A percentile compares a stretch with the other conserved stretches of the same genome.
Conservation (phyloP, 2,329 filamentous ascomycete genomes). For the Cladosporium phlei region DNA sequence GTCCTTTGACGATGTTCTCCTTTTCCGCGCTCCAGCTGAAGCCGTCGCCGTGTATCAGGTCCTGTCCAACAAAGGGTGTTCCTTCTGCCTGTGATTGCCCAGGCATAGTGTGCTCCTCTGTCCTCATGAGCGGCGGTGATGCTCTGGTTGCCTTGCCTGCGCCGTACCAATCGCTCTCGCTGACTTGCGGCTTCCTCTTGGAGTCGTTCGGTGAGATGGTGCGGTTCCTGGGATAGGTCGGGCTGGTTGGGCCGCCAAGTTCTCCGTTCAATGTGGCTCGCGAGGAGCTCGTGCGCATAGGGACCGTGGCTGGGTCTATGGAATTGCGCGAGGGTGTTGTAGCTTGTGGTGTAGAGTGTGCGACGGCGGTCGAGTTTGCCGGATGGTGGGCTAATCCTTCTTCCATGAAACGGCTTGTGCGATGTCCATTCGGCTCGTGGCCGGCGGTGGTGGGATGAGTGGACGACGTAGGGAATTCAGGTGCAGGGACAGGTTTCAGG, state of each 20-base stretch:
- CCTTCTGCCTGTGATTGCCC: conserved; percentile 3
- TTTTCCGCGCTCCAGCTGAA: conserved; percentile 66
- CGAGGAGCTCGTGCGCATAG: conserved; percentile 67
- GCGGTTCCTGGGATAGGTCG: conserved; percentile 18
- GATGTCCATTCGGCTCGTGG: conserved; percentile 10
- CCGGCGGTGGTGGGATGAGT: conserved; percentile 1
- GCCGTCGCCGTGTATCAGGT: conserved; percentile 38
- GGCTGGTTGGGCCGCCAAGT: conserved; percentile 21
- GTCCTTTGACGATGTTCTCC: conserved; percentile 70
- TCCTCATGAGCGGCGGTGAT: conserved; percentile 28
- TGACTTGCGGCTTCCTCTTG: conserved; percentile 18
- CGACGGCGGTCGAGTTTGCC: neutral
- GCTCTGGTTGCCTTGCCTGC: conserved; percentile 32
- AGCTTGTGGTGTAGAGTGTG: neutral
- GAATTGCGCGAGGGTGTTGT: conserved; percentile 1
- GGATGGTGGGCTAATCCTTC: conserved; percentile 4
- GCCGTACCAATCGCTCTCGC: conserved; percentile 28
- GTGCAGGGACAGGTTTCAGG: no score
- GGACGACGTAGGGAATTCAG: neutral
- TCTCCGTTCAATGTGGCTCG: conserved; percentile 41
- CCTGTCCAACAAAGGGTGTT: conserved; percentile 20
- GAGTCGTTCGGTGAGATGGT: conserved; percentile 21
- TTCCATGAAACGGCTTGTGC: conserved; percentile 16
- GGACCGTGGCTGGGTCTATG: conserved; percentile 47
- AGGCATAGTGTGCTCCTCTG: conserved; percentile 12